Percentiles rank a stretch among this genome's conserved stretches.
phyloP scores from a whole-genome alignment of 2,329 filamentous ascomycete species.

The Colletotrichum karsti region DNA sequence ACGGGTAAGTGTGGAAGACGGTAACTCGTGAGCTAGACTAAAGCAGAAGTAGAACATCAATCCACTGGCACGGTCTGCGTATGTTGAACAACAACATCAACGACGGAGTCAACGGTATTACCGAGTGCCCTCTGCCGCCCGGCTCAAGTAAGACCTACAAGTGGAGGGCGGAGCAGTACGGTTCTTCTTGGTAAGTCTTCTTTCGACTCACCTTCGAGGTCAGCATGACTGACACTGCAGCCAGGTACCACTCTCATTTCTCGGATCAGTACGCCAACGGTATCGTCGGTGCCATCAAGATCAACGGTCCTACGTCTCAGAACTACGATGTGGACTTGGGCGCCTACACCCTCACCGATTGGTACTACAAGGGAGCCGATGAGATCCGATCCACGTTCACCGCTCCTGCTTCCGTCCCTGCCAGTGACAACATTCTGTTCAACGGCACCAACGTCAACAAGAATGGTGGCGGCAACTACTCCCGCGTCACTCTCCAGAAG shows the following conservation, averaged over 20 bases:
- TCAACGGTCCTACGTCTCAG: conserved; percentile 52
- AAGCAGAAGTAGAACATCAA: conserved; percentile 41
- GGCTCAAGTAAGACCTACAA: conserved; percentile 43
- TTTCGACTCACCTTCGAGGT: neutral
- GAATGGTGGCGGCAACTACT: conserved; percentile 34
- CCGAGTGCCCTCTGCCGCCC: conserved; percentile 50
- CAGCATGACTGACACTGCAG: neutral
- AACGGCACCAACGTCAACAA: conserved; percentile 50
- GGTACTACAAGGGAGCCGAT: conserved; percentile 52
- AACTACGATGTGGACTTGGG: conserved; percentile 71
- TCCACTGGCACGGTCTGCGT: conserved; percentile 60
- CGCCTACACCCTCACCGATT: conserved; percentile 59
- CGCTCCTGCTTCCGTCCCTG: conserved; percentile 31
- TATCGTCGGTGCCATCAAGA: conserved; percentile 58
- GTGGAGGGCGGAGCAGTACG: conserved; percentile 48
- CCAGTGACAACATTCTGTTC: conserved; percentile 49
- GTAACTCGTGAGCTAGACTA: neutral
- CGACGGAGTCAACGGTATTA: conserved; percentile 55
- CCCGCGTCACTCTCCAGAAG: conserved; percentile 59
- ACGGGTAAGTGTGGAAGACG: conserved; percentile 37
- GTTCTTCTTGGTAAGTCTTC: conserved; percentile 38
- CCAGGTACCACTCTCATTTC: conserved; percentile 60
- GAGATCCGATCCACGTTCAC: conserved; percentile 31
- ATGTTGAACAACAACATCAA: conserved; percentile 53
- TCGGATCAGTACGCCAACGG: conserved; percentile 61